Conservation (phyloP, 257 asterid genomes). For the Marsdenia floribunda region DNA sequence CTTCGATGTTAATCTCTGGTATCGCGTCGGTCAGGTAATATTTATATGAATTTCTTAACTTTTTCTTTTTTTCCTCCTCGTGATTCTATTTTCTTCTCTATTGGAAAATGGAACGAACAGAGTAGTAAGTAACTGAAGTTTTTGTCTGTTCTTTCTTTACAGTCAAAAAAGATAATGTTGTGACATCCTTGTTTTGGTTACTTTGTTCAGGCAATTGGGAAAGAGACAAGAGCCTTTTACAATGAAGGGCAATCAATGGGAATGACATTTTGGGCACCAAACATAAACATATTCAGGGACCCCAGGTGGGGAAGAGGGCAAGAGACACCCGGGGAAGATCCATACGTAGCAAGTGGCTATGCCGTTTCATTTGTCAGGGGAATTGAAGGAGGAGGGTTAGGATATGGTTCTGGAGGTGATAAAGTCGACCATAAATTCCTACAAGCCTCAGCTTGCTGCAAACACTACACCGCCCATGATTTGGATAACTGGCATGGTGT, state of each 20-base stretch:
- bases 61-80: too few relatives aligned
- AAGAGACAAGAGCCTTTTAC: conserved; percentile 37
- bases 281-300: conserved; percentile 37
- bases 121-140: not conserved
- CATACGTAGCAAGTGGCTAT: conserved; percentile 23
- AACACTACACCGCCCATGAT: conserved; percentile 74
- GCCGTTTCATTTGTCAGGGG: conserved; percentile 62
- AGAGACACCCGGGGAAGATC: conserved; percentile 43
- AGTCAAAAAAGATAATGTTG: too few relatives aligned
- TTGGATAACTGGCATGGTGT: conserved; percentile 66
- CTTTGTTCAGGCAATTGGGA: conserved; percentile 28
- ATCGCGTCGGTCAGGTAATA: conserved; percentile 29
- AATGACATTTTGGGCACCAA: conserved; percentile 43
- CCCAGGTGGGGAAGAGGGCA: conserved; percentile 50
- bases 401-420: conserved; percentile 50
- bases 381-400: conserved; percentile 42
- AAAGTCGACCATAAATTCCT: conserved; percentile 35
- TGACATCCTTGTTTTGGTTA: not conserved
- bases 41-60: too few relatives aligned
- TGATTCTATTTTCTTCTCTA: too few relatives aligned
- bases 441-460: conserved; percentile 73
- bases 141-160: not conserved
- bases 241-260: conserved; percentile 37
- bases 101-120: too few relatives aligned
- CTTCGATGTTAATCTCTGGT: conserved; percentile 33